Conservation (phyloP, 2,329 filamentous ascomycete species). For the Calonectria fujianensis region DNA sequence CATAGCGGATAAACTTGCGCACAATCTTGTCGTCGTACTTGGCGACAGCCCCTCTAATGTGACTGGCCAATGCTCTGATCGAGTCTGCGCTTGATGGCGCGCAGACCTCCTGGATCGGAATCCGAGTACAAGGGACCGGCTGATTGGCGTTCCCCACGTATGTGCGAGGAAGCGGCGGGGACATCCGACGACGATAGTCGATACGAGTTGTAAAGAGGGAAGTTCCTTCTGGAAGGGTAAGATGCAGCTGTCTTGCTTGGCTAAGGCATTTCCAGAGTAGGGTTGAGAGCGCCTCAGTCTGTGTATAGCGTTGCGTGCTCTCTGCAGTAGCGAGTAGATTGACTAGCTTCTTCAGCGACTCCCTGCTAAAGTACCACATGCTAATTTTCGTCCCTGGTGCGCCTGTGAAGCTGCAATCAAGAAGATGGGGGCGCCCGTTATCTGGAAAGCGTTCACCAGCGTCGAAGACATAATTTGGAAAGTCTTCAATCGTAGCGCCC, state of each 20-base stretch:
- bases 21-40: not conserved
- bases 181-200: constrained; percentile 4
- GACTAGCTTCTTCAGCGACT: not conserved
- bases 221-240: not conserved
- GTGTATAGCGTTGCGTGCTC: not conserved
- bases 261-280: constrained; percentile 8
- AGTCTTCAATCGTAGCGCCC: not conserved
- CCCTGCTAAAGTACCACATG: constrained; percentile 8
- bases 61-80: not conserved
- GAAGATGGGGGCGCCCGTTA: not conserved
- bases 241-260: not conserved
- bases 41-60: not conserved
- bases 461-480: not conserved
- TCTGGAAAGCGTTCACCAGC: not conserved
- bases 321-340: not conserved
- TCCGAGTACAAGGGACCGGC: constrained; percentile 1
- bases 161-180: not conserved
- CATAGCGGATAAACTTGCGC: not conserved
- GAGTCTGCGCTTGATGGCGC: not conserved
- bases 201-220: constrained; percentile 2
- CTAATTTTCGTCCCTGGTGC: not conserved
- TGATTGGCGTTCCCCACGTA: constrained; percentile 19
- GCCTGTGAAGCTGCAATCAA: not conserved
- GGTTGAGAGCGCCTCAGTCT: not conserved
- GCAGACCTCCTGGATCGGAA: not conserved